These are phyloP conservation scores for Scytalidium lignicola DNA, from an alignment of 2,329 filamentous ascomycete genomes.

Conservation along the genomic window DNA sequence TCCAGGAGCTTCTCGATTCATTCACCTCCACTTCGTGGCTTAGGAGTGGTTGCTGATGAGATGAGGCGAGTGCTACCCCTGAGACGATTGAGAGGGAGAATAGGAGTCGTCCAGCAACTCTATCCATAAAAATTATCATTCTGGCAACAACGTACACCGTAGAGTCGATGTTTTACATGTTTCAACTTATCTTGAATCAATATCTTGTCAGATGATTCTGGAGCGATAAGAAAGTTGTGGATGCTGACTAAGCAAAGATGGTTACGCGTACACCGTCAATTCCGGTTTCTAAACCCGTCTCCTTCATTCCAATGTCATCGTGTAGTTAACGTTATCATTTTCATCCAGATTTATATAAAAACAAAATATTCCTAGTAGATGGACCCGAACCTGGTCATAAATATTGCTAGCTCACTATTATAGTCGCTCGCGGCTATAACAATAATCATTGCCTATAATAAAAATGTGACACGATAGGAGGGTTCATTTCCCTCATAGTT, in stretches of 20 bases:
- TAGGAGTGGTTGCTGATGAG: not conserved
- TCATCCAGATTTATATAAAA: too few species aligned
- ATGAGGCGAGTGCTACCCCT: not conserved
- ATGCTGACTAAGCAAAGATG: not conserved
- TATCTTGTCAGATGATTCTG: not conserved
- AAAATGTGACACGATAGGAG: too few species aligned
- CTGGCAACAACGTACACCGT: not conserved
- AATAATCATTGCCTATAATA: too few species aligned
- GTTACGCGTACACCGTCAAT: not conserved
- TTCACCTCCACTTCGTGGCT: not conserved
- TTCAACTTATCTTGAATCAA: not conserved
- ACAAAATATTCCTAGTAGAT: too few species aligned
- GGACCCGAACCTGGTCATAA: too few species aligned
- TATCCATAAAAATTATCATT: not conserved
- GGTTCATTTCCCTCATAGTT: too few species aligned
- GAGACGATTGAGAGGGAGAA: not conserved
- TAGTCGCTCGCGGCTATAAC: too few species aligned
- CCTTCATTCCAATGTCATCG: too few species aligned
- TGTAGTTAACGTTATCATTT: too few species aligned
- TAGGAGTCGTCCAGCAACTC: not conserved
- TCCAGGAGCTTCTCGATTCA: conserved; percentile 14
- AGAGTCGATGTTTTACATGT: not conserved
- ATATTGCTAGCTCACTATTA: too few species aligned
- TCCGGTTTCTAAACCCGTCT: too few species aligned
- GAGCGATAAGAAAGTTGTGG: not conserved